Percentiles rank a stretch among this genome's conserved stretches.
Evolutionary conservation across 2,329 filamentous ascomycete genomes (phyloP).

Genomic region (Microsporum ferrugineum): DNA sequence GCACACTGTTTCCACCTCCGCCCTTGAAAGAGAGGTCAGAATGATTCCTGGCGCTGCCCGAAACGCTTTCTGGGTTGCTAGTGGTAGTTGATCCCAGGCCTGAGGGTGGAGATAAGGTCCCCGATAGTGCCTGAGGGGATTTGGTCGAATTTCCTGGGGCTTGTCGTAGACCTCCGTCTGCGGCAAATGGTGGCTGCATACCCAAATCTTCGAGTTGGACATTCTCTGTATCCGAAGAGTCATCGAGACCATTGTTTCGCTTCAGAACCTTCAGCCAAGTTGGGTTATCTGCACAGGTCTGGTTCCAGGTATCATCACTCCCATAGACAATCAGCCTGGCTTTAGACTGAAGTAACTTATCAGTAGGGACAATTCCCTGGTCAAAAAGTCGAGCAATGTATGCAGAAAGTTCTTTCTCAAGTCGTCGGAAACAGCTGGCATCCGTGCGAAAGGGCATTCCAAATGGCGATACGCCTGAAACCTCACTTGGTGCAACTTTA

Average conservation of each 20-base stretch:
- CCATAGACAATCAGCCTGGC: conserved; percentile 23
- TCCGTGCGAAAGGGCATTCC: conserved; percentile 23
- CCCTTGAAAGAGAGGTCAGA: conserved; percentile 16
- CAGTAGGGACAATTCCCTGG: conserved; percentile 27
- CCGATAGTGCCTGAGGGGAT: conserved; percentile 17
- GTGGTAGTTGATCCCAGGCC: conserved; percentile 26
- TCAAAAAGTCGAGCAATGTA: conserved; percentile 28
- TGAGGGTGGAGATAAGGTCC: conserved; percentile 17
- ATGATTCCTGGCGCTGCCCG: conserved; percentile 24
- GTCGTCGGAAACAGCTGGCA: conserved; percentile 32
- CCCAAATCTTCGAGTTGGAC: conserved; percentile 29
- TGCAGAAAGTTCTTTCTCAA: conserved; percentile 30
- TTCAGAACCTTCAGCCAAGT: conserved; percentile 37
- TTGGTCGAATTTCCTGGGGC: conserved; percentile 25
- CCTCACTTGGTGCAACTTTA: neutral
- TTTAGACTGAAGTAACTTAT: conserved; percentile 22
- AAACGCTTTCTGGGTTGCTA: conserved; percentile 22
- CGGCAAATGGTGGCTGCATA: conserved; percentile 34
- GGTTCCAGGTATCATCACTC: conserved; percentile 25
- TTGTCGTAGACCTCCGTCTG: conserved; percentile 26
- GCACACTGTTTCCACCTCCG: neutral
- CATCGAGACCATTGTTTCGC: conserved; percentile 31
- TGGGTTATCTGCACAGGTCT: conserved; percentile 38
- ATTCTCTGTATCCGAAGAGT: conserved; percentile 23
- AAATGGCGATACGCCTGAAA: neutral